Evolutionary conservation across 2,329 filamentous ascomycete genomes (phyloP).

Genomic region (Colletotrichum truncatum): DNA sequence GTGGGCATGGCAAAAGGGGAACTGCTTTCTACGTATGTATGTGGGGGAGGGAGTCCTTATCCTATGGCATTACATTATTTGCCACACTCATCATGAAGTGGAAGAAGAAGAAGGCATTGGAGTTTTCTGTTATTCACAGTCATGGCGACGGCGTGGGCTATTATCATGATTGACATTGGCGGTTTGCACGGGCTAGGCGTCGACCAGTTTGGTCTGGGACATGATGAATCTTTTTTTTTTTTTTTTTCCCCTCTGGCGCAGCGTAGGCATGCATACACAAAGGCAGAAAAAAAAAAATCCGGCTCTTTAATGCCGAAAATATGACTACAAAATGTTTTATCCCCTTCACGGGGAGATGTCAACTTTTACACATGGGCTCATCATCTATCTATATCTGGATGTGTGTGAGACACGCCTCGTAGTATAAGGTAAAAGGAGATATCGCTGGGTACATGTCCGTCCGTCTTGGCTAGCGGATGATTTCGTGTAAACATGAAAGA

Average conservation of each 20-base stretch:
- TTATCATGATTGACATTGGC: not conserved
- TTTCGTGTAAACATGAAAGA: too few relatives aligned
- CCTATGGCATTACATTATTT: not conserved
- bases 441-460: too few relatives aligned
- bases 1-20: not conserved
- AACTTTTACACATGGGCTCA: too few relatives aligned
- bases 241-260: constrained; percentile 13
- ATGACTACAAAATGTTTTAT: not conserved
- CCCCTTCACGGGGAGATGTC: not conserved
- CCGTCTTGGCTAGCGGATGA: too few relatives aligned
- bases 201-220: not conserved
- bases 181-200: constrained; percentile 16
- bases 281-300: too few relatives aligned
- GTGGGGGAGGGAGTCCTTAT: not conserved
- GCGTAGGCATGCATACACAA: not conserved
- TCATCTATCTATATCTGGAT: not conserved
- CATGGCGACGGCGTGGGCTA: not conserved
- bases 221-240: too few relatives aligned
- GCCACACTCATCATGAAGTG: not conserved
- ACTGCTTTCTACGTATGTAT: too few relatives aligned
- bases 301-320: constrained; percentile 9
- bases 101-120: not conserved
- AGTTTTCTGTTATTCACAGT: not conserved
- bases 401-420: too few relatives aligned
- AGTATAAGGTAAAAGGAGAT: not conserved